Evolutionary conservation across 176 grass and related monocot species (phyloP).

Genomic region (Phragmites australis): DNA sequence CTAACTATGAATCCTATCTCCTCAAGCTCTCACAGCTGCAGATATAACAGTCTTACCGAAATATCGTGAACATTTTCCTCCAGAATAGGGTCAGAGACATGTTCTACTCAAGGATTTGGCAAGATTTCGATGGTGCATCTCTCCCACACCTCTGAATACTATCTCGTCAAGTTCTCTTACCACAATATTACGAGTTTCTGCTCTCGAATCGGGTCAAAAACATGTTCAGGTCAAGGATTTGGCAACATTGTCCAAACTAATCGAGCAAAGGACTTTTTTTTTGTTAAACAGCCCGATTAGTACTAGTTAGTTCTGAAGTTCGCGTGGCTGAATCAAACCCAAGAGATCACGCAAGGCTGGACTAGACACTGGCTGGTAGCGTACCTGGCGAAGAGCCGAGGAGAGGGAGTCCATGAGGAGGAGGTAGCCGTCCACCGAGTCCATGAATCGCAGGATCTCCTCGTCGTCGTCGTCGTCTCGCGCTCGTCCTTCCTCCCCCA

Average conservation of each 20-base stretch:
- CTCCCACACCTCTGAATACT: too few species aligned
- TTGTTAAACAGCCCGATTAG: too few species aligned
- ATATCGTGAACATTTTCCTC: background rate
- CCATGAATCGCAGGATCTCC: conserved; percentile 56
- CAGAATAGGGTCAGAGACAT: background rate
- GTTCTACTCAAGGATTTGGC: conserved; percentile 1
- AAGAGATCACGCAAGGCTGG: too few species aligned
- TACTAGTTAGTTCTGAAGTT: too few species aligned
- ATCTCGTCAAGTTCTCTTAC: too few species aligned
- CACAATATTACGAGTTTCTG: too few species aligned
- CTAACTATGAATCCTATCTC: background rate
- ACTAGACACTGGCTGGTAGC: background rate
- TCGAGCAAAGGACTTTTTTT: too few species aligned
- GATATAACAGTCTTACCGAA: background rate
- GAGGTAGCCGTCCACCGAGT: conserved; percentile 51
- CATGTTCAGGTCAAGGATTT: too few species aligned
- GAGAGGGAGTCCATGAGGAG: conserved; percentile 51
- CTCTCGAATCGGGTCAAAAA: too few species aligned
- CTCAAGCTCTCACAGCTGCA: background rate
- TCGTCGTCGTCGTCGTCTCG: conserved; percentile 32
- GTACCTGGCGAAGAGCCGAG: conserved; percentile 53
- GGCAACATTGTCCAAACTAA: too few species aligned
- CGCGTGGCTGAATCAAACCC: too few species aligned
- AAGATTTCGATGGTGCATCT: too few species aligned
- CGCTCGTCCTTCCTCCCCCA: background rate